Evolutionary conservation across 345 rosid genomes (phyloP).

Genomic region (Linum usitatissimum): DNA sequence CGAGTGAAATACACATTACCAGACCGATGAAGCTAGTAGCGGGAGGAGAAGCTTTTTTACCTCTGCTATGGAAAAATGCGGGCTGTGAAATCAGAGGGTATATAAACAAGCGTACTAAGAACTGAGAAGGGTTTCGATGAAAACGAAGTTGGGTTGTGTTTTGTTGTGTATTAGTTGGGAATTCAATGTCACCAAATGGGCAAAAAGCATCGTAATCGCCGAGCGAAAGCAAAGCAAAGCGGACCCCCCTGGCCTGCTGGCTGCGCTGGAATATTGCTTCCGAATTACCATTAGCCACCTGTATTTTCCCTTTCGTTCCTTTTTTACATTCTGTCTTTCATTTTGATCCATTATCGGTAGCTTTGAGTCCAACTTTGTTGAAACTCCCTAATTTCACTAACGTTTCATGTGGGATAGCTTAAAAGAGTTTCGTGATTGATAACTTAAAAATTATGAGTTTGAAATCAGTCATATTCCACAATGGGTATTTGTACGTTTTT

Average conservation of each 20-base stretch:
- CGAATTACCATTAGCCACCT: too few relatives aligned
- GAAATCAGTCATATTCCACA: too few relatives aligned
- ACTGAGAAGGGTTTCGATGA: neutral
- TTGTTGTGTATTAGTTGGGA: neutral
- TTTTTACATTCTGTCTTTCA: too few relatives aligned
- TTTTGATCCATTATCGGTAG: too few relatives aligned
- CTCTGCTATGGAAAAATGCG: neutral
- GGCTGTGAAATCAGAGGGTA: neutral
- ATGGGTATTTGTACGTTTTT: too few relatives aligned
- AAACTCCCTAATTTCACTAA: too few relatives aligned
- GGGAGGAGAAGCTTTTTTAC: neutral
- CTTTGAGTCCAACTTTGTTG: too few relatives aligned
- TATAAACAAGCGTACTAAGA: neutral
- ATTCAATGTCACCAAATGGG: neutral
- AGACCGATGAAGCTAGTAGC: neutral
- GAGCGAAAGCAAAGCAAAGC: neutral
- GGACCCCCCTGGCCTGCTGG: neutral
- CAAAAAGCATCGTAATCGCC: neutral
- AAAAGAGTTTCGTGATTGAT: too few relatives aligned
- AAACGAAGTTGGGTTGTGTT: neutral
- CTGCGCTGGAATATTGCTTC: neutral
- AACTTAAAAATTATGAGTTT: too few relatives aligned
- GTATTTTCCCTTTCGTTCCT: too few relatives aligned
- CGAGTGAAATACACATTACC: neutral
- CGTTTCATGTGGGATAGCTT: too few relatives aligned